Conservation (phyloP, 805 yeast species). For the Metschnikowia noctiluminum region DNA sequence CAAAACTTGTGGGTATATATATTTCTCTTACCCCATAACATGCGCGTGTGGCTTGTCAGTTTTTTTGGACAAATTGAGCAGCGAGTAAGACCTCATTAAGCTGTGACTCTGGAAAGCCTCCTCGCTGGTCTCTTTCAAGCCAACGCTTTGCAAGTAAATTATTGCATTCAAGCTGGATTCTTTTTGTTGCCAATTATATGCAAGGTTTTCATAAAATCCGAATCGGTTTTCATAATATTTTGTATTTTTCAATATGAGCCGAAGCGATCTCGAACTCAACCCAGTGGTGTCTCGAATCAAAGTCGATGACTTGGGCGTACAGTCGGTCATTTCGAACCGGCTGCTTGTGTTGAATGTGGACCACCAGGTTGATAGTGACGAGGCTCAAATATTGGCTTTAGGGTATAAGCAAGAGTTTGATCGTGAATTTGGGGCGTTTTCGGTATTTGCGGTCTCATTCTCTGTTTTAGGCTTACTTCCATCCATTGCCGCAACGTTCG, state of each 20-base stretch:
- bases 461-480: conserved; percentile 64
- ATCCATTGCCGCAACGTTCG: conserved; percentile 60
- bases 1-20: background rate
- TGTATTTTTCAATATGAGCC: background rate
- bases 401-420: conserved; percentile 64
- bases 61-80: too few relatives aligned
- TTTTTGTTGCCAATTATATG: too few relatives aligned
- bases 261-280: conserved; percentile 15
- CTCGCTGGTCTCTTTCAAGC: too few relatives aligned
- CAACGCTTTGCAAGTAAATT: too few relatives aligned
- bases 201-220: too few relatives aligned
- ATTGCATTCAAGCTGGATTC: too few relatives aligned
- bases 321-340: conserved; percentile 38
- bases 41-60: too few relatives aligned
- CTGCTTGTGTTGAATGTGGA: conserved; percentile 42
- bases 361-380: conserved; percentile 47
- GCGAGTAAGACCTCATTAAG: too few relatives aligned
- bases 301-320: conserved; percentile 37
- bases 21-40: too few relatives aligned
- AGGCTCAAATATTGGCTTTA: conserved; percentile 52
- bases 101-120: too few relatives aligned
- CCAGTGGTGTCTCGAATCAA: conserved; percentile 23
- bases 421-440: conserved; percentile 54
- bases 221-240: too few relatives aligned
- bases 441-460: conserved; percentile 61